Conservation (phyloP, 116 monocot genomes). For the Cymodocea nodosa region DNA sequence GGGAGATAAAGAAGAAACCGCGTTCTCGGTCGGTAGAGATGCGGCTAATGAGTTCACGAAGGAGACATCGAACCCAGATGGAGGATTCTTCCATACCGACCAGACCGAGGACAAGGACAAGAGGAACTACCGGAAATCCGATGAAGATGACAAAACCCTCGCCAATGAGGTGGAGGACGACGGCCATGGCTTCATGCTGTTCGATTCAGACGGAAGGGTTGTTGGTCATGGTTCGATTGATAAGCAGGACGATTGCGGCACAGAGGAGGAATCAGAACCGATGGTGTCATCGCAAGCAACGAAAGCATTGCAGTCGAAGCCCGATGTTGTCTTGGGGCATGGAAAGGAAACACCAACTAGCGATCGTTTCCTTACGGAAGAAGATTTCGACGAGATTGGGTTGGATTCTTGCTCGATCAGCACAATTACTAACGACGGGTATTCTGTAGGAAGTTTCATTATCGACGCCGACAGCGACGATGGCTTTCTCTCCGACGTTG, state of each 20-base stretch:
- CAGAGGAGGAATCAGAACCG: neutral
- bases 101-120: too few relatives aligned
- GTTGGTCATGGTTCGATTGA: neutral
- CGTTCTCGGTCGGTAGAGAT: too few relatives aligned
- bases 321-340: neutral
- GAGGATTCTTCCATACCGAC: too few relatives aligned
- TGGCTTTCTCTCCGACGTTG: slow-evolving; percentile 47
- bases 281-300: neutral
- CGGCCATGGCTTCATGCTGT: neutral
- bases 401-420: slow-evolving; percentile 46
- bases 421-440: slow-evolving; percentile 47
- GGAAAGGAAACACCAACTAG: neutral
- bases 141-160: too few relatives aligned
- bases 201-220: neutral
- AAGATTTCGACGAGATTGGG: slow-evolving; percentile 8
- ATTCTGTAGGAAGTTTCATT: slow-evolving; percentile 57
- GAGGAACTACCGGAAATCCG: too few relatives aligned
- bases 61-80: too few relatives aligned
- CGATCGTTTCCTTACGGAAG: slow-evolving; percentile 8
- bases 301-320: neutral
- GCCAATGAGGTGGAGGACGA: too few relatives aligned
- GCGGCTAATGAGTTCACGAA: too few relatives aligned
- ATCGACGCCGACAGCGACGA: slow-evolving; percentile 36
- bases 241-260: neutral
- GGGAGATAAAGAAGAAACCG: neutral